Evolutionary conservation across 257 asterid genomes (phyloP).

Genomic region (Haberlea rhodopensis): DNA sequence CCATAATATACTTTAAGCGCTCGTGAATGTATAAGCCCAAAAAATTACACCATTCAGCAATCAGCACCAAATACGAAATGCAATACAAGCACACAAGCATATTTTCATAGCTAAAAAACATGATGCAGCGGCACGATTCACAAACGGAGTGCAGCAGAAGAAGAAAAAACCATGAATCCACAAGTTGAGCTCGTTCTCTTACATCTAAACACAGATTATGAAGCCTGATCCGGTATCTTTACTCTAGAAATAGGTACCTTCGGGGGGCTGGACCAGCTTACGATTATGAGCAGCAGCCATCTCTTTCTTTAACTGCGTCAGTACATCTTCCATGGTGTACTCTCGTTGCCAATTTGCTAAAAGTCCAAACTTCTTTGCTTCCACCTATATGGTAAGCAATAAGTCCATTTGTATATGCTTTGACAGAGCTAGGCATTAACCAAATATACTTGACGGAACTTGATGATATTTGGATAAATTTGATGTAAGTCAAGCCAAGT

Average conservation of each 20-base stretch:
- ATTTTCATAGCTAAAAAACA: too few relatives aligned
- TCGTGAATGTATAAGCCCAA: too few relatives aligned
- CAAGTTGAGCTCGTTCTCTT: constrained; percentile 17
- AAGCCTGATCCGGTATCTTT: constrained; percentile 15
- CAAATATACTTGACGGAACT: background rate
- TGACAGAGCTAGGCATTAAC: background rate
- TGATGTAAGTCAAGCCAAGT: too few relatives aligned
- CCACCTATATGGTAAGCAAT: constrained; percentile 39
- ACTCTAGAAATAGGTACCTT: constrained; percentile 51
- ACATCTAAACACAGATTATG: constrained; percentile 21
- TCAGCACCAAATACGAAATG: background rate
- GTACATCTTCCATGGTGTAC: constrained; percentile 54
- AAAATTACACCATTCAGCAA: too few relatives aligned
- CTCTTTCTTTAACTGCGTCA: constrained; percentile 55
- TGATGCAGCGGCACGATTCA: too few relatives aligned
- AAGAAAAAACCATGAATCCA: constrained; percentile 21
- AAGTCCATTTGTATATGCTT: background rate
- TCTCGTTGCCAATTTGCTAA: constrained; percentile 54
- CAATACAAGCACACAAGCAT: too few relatives aligned
- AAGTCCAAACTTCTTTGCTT: constrained; percentile 45
- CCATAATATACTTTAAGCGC: too few relatives aligned
- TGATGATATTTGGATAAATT: background rate
- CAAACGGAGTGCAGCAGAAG: background rate
- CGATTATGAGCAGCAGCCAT: constrained; percentile 58
- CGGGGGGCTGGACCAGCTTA: constrained; percentile 61